phyloP scores from a whole-genome alignment of 441 rosid species.

The Croton laevigatus region DNA sequence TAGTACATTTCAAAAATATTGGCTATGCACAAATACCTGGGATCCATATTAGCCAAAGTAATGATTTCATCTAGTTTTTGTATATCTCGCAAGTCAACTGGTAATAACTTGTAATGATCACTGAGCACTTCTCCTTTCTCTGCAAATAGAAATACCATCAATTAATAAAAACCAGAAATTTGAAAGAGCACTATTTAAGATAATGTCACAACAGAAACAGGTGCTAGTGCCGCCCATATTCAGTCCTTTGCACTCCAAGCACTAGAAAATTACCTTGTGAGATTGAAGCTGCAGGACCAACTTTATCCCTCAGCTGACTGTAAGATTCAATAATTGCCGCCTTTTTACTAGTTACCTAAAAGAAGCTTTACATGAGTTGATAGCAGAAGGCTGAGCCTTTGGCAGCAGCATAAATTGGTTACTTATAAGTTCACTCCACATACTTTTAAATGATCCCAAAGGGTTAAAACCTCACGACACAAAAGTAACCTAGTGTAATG shows the following conservation, averaged over 20 bases:
- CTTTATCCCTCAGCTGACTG: slow-evolving; percentile 66
- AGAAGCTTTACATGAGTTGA: slow-evolving; percentile 14
- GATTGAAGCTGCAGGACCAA: slow-evolving; percentile 66
- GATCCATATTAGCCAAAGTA: slow-evolving; percentile 73
- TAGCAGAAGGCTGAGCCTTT: slow-evolving; percentile 5
- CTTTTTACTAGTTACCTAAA: slow-evolving; percentile 86
- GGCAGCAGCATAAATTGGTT: slow-evolving; percentile 8
- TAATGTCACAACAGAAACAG: slow-evolving; percentile 1
- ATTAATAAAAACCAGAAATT: slow-evolving; percentile 9
- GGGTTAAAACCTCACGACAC: neutral
- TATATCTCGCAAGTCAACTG: slow-evolving; percentile 81
- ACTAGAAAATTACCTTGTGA: slow-evolving; percentile 53
- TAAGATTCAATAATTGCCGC: slow-evolving; percentile 64
- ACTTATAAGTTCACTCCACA: slow-evolving; percentile 14
- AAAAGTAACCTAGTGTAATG: slow-evolving; percentile 11
- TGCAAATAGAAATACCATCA: slow-evolving; percentile 33
- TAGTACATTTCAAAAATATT: slow-evolving; percentile 20
- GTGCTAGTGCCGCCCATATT: neutral
- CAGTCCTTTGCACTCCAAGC: slow-evolving; percentile 2
- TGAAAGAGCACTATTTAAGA: slow-evolving; percentile 10
- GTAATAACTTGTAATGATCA: slow-evolving; percentile 87
- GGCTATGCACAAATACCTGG: slow-evolving; percentile 46
- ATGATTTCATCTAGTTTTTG: slow-evolving; percentile 65
- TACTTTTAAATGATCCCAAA: neutral
- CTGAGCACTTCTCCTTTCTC: slow-evolving; percentile 86